Base-by-base conservation (phyloP, 2,329 filamentous ascomycete species). In the Microsporum canis region DNA sequence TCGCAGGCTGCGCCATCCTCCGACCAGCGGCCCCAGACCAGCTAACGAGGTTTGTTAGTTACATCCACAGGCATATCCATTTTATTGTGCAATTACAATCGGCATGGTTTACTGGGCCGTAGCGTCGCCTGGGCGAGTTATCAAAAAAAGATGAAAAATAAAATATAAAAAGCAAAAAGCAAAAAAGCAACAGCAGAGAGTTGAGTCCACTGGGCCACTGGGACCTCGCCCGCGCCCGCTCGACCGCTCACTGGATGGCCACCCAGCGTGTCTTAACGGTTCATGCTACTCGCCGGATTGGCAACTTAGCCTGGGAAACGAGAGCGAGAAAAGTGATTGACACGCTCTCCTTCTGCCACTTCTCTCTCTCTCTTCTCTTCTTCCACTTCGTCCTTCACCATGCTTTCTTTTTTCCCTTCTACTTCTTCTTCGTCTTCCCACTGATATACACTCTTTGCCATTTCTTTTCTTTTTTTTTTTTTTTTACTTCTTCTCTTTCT, bases 331-430 rank as follows among this genome's bases (percentile, higher is more conserved):
- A 12, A 34, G 31, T 36, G 38, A 47, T 43, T 59, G 57, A 59
- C 41, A 47, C 29, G 27, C 55, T 39, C 55, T 57, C 29, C 34
- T 39, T 57, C 38, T 43, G 33, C 55, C 31, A 33, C 53, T 33
- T 57, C 23, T 39, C 55, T 39, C 17, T 41, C 5, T 39, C 55
- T 39, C 38, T 57, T 23, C n/a, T 5, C 60, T 55, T 61, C 56
- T 65, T 63, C 57, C 63, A 62, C 65, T 64, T 61, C 60, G 63
- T 63, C 43, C 27, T 47, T 47, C 43, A 23, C 27, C 43, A 27
- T 47, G 27, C 43, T 47, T 57, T 60, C 65, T 66, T 60, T 65
- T 66, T 63, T 65, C 60, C 31, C 38, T 49, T 61, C 23, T 45
- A 23, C 57, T 17, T 49, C 61, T 58, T 63, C 58, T 60, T 58